Base-by-base conservation (phyloP, 805 yeast species). In the Tetrapisispora taiwanensis region DNA sequence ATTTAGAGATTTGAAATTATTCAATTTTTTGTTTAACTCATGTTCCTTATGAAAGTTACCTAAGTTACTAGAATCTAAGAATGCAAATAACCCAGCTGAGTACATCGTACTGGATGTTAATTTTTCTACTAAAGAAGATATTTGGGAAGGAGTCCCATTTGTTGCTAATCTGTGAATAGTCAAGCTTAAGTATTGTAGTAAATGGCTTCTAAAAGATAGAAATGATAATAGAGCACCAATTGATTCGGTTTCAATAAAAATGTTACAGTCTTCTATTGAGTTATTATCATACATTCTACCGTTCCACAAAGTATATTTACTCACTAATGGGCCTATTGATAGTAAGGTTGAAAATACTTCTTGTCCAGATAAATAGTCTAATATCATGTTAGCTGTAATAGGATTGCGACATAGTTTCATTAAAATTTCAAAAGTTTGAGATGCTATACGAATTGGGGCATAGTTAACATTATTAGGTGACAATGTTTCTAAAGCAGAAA, bases 41-140 rank as follows among this genome's bases (percentile, higher is more conserved):
- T 39, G 42, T 5, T 52, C 50, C 24, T 68, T 63, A 15, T 69
- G 66, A 43, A 68, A 70, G 19, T 73, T 74, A 44, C 73, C 67
- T 42, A 73, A 78, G 53, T 82, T 84, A 42, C 84, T 63, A 5
- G 81, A 68, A 61, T 86, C 95, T 53, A 89, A 67, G 47, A 83
- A 79, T 30, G 79, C 74, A 44, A 87, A 68, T 1, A 85, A 66
- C 48, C 76, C 79, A 0, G 90, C 81, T 0, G 87, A 73, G 1
- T 82, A 84, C 46, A 74, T 64, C 22, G 75, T 66, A 47, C 69
- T 71, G 15, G 73, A 55, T 14, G 81, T 76, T 18, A 88, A 64
- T 4, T 69, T 53, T 5, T 72, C 67, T 22, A 80, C 67, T 50
- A 82, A 81, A 20, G 55, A 42, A 20, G 42, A 15, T 3, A 56